phyloP scores from a whole-genome alignment of 2,329 filamentous ascomycete species.

The Talaromyces marneffei region DNA sequence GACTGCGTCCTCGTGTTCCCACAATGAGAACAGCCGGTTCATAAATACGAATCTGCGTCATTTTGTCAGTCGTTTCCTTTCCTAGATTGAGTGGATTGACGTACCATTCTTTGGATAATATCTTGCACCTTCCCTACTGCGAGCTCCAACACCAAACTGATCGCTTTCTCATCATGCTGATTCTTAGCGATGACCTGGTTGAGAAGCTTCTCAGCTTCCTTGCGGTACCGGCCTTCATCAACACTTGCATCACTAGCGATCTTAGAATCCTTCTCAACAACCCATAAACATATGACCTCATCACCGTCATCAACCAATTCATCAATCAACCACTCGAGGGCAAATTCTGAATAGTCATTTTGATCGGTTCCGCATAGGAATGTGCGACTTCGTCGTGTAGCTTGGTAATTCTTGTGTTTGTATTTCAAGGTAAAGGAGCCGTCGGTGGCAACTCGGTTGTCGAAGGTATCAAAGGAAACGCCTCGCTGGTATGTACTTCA shows the following conservation, averaged over 20 bases:
- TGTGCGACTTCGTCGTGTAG: constrained; percentile 72
- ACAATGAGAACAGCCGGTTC: constrained; percentile 88
- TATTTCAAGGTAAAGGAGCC: constrained; percentile 77
- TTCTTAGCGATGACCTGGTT: constrained; percentile 75
- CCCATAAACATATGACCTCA: constrained; percentile 83
- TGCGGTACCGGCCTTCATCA: constrained; percentile 65
- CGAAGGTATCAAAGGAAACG: constrained; percentile 70
- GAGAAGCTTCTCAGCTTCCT: constrained; percentile 69
- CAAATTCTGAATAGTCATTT: constrained; percentile 86
- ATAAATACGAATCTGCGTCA: constrained; percentile 73
- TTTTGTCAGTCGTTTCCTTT: constrained; percentile 14
- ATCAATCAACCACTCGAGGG: constrained; percentile 85
- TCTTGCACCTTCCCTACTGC: constrained; percentile 83
- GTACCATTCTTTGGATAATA: constrained; percentile 83
- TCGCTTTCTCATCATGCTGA: constrained; percentile 67
- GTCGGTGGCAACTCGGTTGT: constrained; percentile 60
- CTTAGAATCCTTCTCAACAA: constrained; percentile 76
- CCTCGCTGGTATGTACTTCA: constrained; percentile 58
- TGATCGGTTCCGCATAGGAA: constrained; percentile 90
- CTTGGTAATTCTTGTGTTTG: constrained; percentile 80
- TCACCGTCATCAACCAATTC: constrained; percentile 91
- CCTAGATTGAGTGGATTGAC: constrained; percentile 20
- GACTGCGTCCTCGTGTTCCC: constrained; percentile 75
- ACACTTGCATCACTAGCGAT: constrained; percentile 56
- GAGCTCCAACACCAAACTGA: constrained; percentile 80